Percentiles rank a stretch among this genome's conserved stretches.
Conservation (phyloP, 768 basidiomycete genomes). For the Leucosporidium yakuticum region DNA sequence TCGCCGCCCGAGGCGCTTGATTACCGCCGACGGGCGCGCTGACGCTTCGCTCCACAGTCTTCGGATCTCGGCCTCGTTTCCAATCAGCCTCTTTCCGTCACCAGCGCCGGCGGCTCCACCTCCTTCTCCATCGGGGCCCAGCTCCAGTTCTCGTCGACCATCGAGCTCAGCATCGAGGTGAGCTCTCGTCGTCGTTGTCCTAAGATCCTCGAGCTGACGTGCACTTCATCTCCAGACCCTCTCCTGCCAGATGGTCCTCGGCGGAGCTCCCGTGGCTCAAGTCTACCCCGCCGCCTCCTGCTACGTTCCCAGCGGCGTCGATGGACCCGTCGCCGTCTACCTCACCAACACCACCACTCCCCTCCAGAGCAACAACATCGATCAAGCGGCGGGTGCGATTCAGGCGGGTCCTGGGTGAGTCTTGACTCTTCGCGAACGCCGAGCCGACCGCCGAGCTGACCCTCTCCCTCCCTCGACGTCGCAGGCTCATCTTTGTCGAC, state of each 20-base stretch:
- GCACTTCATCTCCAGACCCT: not conserved
- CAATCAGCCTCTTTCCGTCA: slow-evolving; percentile 29
- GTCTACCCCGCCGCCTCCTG: slow-evolving; percentile 58
- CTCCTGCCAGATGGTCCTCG: slow-evolving; percentile 71
- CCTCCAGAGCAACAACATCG: slow-evolving; percentile 56
- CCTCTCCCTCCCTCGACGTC: no score
- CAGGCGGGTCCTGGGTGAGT: slow-evolving; percentile 61
- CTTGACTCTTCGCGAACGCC: not conserved
- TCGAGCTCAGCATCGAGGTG: slow-evolving; percentile 9
- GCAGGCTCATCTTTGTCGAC: slow-evolving; percentile 30
- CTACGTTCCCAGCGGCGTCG: slow-evolving; percentile 59
- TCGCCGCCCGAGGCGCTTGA: not conserved
- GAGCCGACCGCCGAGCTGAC: no score
- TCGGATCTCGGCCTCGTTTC: slow-evolving; percentile 2
- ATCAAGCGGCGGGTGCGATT: slow-evolving; percentile 52
- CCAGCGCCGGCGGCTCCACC: not conserved
- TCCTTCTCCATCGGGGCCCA: slow-evolving; percentile 11
- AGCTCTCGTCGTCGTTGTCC: not conserved
- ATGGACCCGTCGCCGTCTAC: slow-evolving; percentile 48
- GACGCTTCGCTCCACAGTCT: no score
- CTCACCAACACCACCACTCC: slow-evolving; percentile 53
- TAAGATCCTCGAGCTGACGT: not conserved
- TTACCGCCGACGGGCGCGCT: no score
- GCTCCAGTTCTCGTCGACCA: slow-evolving; percentile 7
- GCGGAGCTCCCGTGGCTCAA: slow-evolving; percentile 55